Evolutionary conservation across 495 filamentous ascomycete genomes (phyloP), one percentile per base, ranked within the genome.

Genomic region (Penicillium antarcticum): DNA sequence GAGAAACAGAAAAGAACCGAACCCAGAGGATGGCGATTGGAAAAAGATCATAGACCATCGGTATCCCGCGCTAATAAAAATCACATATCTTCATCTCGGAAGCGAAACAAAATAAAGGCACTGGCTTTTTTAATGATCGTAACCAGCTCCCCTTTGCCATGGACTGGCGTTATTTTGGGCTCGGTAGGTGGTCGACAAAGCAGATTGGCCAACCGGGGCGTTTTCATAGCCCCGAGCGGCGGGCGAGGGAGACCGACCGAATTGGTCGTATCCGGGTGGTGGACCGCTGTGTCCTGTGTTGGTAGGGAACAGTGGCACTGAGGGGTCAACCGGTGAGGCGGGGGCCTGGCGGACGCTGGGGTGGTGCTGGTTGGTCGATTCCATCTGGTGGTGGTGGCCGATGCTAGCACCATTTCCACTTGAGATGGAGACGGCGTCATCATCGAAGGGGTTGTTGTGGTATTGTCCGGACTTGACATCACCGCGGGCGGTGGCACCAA

Each of bases 401-500:
- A 70, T 40, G 32, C 52, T 72, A 38, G 64, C 65, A 12, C 68
- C 70, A 29, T 68, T 70, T 4, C 73, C 75, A 36, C 74, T 80
- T 19, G 76, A 80, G 56, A 79, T 81, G 18, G 87, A 91, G 11
- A 81, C 79, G 45, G 87, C 84, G 48, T 95, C 92, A 43, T 92
- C 88, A 37, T 91, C 90, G 21, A 94, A 78, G 39, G 89, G 84
- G 50, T 77, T 78, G 53, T 80, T 78, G 57, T 84, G 86, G 47
- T 84, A 84, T 1, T 73, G 75, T 58, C 87, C 88, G 16, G 71
- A 72, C 71, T 91, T 92, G 55, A 75, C 67, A 52, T 92, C 89
- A 48, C 91, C 92, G 51, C 94, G 87, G 24, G 94, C 94, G 9
- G 94, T 97, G 40, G 86, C 91, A 53, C 88, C 95, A 26, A 98